A percentile compares a stretch with the other conserved stretches of the same genome.
Conservation (phyloP, 1,284 basidiomycete genomes). For the Peniophora sp. region DNA sequence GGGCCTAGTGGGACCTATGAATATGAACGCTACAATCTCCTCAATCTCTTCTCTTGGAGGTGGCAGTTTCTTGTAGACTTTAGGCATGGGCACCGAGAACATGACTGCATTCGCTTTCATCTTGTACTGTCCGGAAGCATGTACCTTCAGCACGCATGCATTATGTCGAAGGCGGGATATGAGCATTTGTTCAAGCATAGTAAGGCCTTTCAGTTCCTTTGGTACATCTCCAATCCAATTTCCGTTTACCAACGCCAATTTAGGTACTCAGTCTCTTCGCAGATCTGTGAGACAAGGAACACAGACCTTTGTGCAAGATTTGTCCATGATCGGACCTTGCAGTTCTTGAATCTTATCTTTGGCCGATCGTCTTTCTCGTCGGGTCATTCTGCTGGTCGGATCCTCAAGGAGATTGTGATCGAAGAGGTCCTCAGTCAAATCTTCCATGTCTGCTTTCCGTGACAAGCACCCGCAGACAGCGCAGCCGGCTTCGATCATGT, state of each 20-base stretch:
- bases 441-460: neutral
- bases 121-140: conserved; percentile 18
- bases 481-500: conserved; percentile 7
- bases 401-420: neutral
- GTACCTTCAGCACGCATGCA: conserved; percentile 20
- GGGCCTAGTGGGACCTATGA: conserved; percentile 22
- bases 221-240: conserved; percentile 31
- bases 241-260: conserved; percentile 23
- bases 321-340: conserved; percentile 4
- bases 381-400: neutral
- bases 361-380: neutral
- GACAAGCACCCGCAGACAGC: conserved; percentile 7
- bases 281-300: conserved; percentile 6
- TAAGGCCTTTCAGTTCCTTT: conserved; percentile 17
- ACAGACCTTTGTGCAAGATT: conserved; percentile 2
- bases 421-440: neutral
- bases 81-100: conserved; percentile 23
- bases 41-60: conserved; percentile 25
- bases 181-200: conserved; percentile 23
- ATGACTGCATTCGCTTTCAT: conserved; percentile 28
- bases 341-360: neutral
- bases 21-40: conserved; percentile 28
- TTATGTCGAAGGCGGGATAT: conserved; percentile 23
- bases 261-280: conserved; percentile 16
- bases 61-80: conserved; percentile 25